Conservation (phyloP, 2,329 filamentous ascomycete genomes). For the Claviceps quebecensis region DNA sequence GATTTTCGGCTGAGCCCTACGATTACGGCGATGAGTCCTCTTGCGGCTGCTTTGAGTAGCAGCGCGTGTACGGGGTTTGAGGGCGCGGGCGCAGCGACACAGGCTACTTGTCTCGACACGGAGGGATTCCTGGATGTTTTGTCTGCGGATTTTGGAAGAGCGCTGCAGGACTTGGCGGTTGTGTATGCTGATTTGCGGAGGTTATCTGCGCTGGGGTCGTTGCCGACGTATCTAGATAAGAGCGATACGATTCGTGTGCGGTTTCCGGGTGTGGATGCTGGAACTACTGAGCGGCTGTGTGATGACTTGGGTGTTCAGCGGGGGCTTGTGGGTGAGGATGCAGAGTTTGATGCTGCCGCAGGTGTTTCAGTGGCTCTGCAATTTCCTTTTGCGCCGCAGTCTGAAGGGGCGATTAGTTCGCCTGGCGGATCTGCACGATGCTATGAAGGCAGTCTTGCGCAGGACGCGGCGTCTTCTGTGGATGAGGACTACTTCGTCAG, state of each 20-base stretch:
- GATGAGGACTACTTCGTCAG: slow-evolving; percentile 22
- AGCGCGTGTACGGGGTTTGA: slow-evolving; percentile 28
- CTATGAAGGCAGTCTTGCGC: slow-evolving; percentile 25
- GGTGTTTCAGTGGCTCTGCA: slow-evolving; percentile 63
- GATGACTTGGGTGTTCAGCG: slow-evolving; percentile 74
- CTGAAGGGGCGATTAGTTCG: slow-evolving; percentile 25
- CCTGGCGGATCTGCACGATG: slow-evolving; percentile 35
- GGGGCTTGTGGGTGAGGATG: slow-evolving; percentile 66
- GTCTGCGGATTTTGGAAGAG: slow-evolving; percentile 74
- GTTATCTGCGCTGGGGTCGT: slow-evolving; percentile 63
- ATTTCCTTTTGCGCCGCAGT: slow-evolving; percentile 70
- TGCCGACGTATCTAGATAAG: slow-evolving; percentile 63
- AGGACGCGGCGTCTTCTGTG: slow-evolving; percentile 20
- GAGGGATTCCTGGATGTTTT: slow-evolving; percentile 76
- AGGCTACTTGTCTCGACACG: slow-evolving; percentile 55
- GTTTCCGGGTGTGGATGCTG: slow-evolving; percentile 80
- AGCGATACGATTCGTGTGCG: slow-evolving; percentile 60
- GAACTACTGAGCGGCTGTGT: slow-evolving; percentile 70
- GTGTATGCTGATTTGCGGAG: slow-evolving; percentile 70
- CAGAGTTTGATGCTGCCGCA: slow-evolving; percentile 51
- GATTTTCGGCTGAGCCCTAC: slow-evolving; percentile 84
- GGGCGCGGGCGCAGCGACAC: slow-evolving; percentile 22
- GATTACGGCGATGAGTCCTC: slow-evolving; percentile 70
- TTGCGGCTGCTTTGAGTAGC: slow-evolving; percentile 42
- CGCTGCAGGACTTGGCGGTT: slow-evolving; percentile 68